Conservation (phyloP, 306 rosid species). For the Cicer pinnatifidum region DNA sequence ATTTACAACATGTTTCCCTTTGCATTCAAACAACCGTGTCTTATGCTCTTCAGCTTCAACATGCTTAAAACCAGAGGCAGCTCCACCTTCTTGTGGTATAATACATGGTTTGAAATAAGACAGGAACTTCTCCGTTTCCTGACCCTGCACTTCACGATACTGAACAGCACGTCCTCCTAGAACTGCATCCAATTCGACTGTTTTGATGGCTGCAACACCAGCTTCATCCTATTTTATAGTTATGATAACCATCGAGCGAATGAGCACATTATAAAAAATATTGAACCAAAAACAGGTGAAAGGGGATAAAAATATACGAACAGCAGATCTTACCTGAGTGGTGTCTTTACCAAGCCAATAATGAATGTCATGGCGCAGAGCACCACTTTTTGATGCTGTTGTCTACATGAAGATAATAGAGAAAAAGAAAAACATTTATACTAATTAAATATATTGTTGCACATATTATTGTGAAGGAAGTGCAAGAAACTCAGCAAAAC, state of each 20-base stretch:
- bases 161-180: constrained; percentile 99
- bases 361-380: constrained; percentile 88
- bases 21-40: constrained; percentile 77
- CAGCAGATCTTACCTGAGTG: constrained; percentile 64
- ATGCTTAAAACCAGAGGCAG: constrained; percentile 89
- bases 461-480: constrained; percentile 4
- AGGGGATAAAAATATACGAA: background rate
- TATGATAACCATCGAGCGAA: constrained; percentile 35
- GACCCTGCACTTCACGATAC: constrained; percentile 96
- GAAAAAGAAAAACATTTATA: constrained; percentile 8
- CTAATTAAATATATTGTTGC: constrained; percentile 25
- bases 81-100: constrained; percentile 96
- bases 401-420: constrained; percentile 60
- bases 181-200: constrained; percentile 95
- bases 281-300: constrained; percentile 23
- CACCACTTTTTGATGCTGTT: constrained; percentile 79
- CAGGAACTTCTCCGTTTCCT: constrained; percentile 86
- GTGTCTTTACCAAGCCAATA: constrained; percentile 98
- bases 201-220: constrained; percentile 92
- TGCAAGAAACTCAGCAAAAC: background rate
- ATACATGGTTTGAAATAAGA: constrained; percentile 95
- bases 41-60: constrained; percentile 84
- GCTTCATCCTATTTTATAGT: constrained; percentile 84
- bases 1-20: constrained; percentile 93
- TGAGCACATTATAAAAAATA: constrained; percentile 20